Evolutionary conservation across 768 basidiomycete genomes (phyloP).

Genomic region (Butyriboletus loyo): DNA sequence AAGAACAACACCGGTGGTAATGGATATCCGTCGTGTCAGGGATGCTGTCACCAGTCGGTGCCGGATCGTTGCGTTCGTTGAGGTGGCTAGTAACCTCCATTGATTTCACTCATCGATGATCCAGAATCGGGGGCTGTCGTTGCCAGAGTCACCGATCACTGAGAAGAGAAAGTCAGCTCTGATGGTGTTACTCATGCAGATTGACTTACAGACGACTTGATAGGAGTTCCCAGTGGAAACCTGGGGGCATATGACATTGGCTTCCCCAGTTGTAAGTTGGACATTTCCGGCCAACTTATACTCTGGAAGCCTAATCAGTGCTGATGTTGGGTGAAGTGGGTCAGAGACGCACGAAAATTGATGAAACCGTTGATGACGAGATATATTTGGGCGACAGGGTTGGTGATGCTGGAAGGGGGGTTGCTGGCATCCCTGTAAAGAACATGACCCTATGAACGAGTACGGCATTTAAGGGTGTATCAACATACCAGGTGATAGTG

Average conservation of each 20-base stretch:
- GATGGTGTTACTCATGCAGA: not conserved
- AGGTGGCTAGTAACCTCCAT: not conserved
- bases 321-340: not conserved
- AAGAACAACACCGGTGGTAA: too few species aligned
- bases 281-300: constrained; percentile 26
- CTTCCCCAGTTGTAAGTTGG: constrained; percentile 27
- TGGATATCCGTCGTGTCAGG: not conserved
- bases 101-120: constrained; percentile 7
- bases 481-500: constrained; percentile 31
- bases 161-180: constrained; percentile 1
- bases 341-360: constrained; percentile 22
- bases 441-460: not conserved
- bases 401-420: constrained; percentile 33
- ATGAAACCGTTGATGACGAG: constrained; percentile 24
- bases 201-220: constrained; percentile 30
- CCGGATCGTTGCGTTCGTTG: not conserved
- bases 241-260: constrained; percentile 26
- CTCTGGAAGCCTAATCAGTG: constrained; percentile 17
- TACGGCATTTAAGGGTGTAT: not conserved
- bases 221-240: constrained; percentile 33
- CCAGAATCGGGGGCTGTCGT: constrained; percentile 25
- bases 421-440: constrained; percentile 29
- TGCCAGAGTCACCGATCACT: constrained; percentile 37
- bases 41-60: not conserved
- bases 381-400: constrained; percentile 26